Conservation (phyloP, 805 yeast genomes). For the Cyberlindnera sargentensis region DNA sequence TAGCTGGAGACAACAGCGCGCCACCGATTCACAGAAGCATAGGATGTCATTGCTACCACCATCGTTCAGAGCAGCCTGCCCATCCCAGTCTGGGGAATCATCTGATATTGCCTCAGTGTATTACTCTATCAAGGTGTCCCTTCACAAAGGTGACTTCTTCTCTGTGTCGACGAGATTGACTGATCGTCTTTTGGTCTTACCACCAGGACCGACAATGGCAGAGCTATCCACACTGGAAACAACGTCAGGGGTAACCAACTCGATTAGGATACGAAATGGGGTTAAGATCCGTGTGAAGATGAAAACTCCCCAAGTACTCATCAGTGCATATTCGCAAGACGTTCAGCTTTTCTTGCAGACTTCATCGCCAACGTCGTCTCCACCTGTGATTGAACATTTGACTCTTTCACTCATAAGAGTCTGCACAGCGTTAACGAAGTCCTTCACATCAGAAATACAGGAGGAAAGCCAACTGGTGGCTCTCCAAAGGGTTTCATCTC, state of each 20-base stretch:
- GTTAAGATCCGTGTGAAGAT: no score
- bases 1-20: slow-evolving; percentile 5
- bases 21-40: neutral
- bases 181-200: slow-evolving; percentile 2
- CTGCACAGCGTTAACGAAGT: neutral
- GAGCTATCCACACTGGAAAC: neutral
- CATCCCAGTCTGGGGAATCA: neutral
- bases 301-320: neutral
- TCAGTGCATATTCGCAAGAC: neutral
- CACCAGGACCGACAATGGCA: slow-evolving; percentile 5
- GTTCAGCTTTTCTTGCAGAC: neutral
- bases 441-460: neutral
- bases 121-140: slow-evolving; percentile 8
- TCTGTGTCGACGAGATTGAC: slow-evolving; percentile 6
- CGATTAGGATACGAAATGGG: neutral
- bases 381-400: neutral
- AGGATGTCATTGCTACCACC: neutral
- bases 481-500: neutral
- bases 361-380: neutral
- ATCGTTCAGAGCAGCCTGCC: neutral
- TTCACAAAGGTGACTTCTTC: slow-evolving; percentile 9
- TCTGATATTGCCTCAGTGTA: neutral
- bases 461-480: neutral
- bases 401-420: neutral
- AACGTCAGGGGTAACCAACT: neutral